Base-by-base conservation (phyloP, 2,329 filamentous ascomycete species). In the Cercospora brassicicola region DNA sequence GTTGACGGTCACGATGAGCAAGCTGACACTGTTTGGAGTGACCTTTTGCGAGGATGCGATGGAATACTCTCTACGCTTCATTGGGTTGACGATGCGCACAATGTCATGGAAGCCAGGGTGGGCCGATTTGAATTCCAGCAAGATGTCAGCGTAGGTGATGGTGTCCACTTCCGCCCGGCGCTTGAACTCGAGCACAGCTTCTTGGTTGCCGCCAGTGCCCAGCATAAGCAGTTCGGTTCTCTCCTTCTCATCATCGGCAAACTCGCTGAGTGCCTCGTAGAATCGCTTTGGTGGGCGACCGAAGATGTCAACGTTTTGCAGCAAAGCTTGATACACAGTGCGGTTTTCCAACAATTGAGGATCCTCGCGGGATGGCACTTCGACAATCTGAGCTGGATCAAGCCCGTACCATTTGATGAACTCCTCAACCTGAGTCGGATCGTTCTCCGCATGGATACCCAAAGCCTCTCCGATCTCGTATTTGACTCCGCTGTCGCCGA, bases 11-110 rank as follows among this genome's bases (percentile, higher is more conserved):
- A 99, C 95, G 77, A 99, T 96, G 89, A 98, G 95, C 71, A 99
- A 88, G 8, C 94, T 88, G 67, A 99, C 93, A n/a, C 88, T 89
- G 77, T 85, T 94, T 20, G 95, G 94, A 0, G 92, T 94, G 48
- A 98, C 94, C 75, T 94, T 93, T 82, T 99, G 95, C 65, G 93
- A 95, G 2, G 95, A 98, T 20, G 95, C 95, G 74, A 99, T 98
- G n/a, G 93, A 97, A 86, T 99, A 99, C 82, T 99, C 95, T 76
- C 95, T 89, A 69, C 95, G 92, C 87, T 99, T 99, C 84, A 97
- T 89, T 11, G 95, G 94, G 72, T 86, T 88, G 72, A 99, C 91
- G 69, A 99, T 93, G 76, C 90, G 90, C 71, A 91, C 87, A 66
- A 99, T 90, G 74, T 98, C 93, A 77, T 93, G 88, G 88, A 98